A percentile compares a stretch with the other conserved stretches of the same genome.
Conservation (phyloP, 164 flowering plant species). For the Piper longum region DNA sequence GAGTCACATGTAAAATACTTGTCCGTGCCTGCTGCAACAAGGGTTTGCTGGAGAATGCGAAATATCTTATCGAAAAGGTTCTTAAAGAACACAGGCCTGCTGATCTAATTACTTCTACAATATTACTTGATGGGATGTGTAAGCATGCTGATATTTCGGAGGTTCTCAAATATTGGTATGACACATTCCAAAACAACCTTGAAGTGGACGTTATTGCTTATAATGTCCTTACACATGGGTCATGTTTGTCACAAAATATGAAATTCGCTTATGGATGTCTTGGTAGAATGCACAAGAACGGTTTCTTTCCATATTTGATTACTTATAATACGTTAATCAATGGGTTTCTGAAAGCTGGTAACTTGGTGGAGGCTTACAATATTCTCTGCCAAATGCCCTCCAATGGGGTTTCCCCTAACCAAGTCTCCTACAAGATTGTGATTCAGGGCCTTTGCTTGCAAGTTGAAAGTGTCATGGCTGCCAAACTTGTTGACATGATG, state of each 20-base stretch:
- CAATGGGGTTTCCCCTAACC: conserved; percentile 52
- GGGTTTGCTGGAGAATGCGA: conserved; percentile 41
- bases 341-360: conserved; percentile 44
- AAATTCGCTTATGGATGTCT: conserved; percentile 25
- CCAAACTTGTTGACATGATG: conserved; percentile 30
- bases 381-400: conserved; percentile 30
- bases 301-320: conserved; percentile 42
- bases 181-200: conserved; percentile 19
- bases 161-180: conserved; percentile 39
- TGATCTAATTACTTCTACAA: conserved; percentile 48
- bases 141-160: conserved; percentile 31
- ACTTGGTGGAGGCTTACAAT: conserved; percentile 39
- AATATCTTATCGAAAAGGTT: conserved; percentile 35
- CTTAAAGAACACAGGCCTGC: conserved; percentile 23
- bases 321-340: conserved; percentile 57
- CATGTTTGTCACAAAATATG: conserved; percentile 22
- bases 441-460: conserved; percentile 47
- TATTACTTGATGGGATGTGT: conserved; percentile 47
- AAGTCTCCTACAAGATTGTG: conserved; percentile 40
- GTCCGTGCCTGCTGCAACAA: conserved; percentile 52
- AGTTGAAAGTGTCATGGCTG: conserved; percentile 38
- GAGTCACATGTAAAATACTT: conserved; percentile 53
- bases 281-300: conserved; percentile 48
- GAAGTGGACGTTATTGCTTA: conserved; percentile 41
- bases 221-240: conserved; percentile 57